A percentile compares a stretch with the other conserved stretches of the same genome.
phyloP scores from a whole-genome alignment of 2,329 filamentous ascomycete species.

The Fusarium heterosporum region DNA sequence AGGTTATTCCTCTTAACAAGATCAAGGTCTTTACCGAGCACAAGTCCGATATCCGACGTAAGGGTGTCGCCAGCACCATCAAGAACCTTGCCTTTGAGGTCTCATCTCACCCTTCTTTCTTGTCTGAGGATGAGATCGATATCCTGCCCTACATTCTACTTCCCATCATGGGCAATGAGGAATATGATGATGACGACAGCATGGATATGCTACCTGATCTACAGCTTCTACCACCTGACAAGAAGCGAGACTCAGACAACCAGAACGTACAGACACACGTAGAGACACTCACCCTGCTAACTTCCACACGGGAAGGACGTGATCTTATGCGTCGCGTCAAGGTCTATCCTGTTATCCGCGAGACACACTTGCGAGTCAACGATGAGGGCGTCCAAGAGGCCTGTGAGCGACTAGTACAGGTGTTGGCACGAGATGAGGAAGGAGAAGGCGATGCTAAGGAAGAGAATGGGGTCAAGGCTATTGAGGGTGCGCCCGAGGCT shows the following conservation, averaged over 20 bases:
- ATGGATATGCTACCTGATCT: constrained; percentile 89
- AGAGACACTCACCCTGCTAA: constrained; percentile 87
- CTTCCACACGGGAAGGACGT: constrained; percentile 79
- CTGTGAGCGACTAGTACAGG: constrained; percentile 90
- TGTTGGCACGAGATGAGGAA: constrained; percentile 84
- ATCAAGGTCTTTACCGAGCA: constrained; percentile 96
- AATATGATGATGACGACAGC: constrained; percentile 88
- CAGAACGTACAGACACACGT: constrained; percentile 87
- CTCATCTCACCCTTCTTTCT: constrained; percentile 74
- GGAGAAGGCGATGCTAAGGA: constrained; percentile 54
- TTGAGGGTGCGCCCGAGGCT: constrained; percentile 53
- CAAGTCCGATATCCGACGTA: constrained; percentile 81
- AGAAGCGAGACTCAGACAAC: constrained; percentile 81
- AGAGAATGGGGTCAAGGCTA: constrained; percentile 50
- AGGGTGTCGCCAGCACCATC: constrained; percentile 95
- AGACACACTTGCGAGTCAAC: constrained; percentile 82
- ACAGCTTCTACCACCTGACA: constrained; percentile 89
- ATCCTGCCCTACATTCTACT: constrained; percentile 89
- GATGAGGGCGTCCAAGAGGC: constrained; percentile 85
- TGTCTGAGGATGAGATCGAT: constrained; percentile 79
- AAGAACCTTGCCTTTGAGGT: constrained; percentile 94
- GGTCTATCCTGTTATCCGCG: constrained; percentile 89
- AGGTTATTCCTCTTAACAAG: constrained; percentile 89
- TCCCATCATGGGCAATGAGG: constrained; percentile 88
- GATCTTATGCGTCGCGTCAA: constrained; percentile 80